These are phyloP conservation scores for Penicillium concentricum DNA, from an alignment of 2,329 filamentous ascomycete species.

Conservation along the genomic window DNA sequence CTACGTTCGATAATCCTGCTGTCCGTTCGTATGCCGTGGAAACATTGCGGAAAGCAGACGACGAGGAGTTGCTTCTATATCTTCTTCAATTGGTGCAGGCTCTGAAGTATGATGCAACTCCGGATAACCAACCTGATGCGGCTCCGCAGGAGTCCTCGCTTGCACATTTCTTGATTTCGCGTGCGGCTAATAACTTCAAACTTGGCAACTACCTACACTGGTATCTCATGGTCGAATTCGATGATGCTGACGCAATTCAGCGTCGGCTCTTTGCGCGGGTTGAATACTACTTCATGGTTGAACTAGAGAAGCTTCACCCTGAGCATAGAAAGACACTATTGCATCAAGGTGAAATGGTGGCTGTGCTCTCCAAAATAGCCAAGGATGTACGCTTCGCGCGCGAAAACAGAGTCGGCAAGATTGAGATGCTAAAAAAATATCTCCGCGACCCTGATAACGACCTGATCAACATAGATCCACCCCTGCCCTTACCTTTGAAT, in stretches of 20 bases:
- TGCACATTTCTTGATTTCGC: conserved; percentile 81
- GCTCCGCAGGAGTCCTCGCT: conserved; percentile 74
- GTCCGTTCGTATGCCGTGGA: conserved; percentile 94
- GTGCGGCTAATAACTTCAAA: conserved; percentile 83
- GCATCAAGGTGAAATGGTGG: conserved; percentile 85
- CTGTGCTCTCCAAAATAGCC: conserved; percentile 82
- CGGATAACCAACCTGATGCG: conserved; percentile 61
- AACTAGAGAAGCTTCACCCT: conserved; percentile 72
- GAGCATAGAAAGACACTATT: conserved; percentile 74
- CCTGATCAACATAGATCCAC: conserved; percentile 75
- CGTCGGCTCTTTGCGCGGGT: conserved; percentile 88
- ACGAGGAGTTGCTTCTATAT: conserved; percentile 87
- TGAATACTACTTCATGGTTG: conserved; percentile 92
- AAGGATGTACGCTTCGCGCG: conserved; percentile 81
- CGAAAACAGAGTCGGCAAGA: conserved; percentile 75
- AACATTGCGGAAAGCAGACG: conserved; percentile 84
- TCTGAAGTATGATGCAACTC: conserved; percentile 84
- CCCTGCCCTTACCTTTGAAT: conserved; percentile 83
- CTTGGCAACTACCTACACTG: conserved; percentile 95
- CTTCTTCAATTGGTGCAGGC: conserved; percentile 93
- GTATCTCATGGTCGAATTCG: conserved; percentile 98
- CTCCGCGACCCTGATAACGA: conserved; percentile 89
- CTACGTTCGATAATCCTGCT: conserved; percentile 82
- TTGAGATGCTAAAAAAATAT: conserved; percentile 79
- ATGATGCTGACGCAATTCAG: conserved; percentile 74